Base-by-base conservation (phyloP, 768 basidiomycete species). In the Phlebiopsis flavidoalba region DNA sequence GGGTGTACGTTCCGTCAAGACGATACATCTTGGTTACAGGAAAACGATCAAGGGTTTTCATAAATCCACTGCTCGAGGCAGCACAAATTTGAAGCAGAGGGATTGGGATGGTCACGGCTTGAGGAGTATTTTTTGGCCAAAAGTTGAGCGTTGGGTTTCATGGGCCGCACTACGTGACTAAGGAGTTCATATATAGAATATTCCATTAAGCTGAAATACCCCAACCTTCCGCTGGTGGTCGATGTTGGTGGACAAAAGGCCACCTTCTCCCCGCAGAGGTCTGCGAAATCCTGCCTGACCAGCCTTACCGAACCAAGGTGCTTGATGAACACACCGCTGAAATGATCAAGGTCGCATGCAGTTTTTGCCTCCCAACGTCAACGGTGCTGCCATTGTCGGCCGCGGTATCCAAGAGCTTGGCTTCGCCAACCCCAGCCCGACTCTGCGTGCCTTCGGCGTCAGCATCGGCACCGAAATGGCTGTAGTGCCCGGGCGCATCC, bases 21-120 rank as follows among this genome's bases (percentile, higher is more conserved):
- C 89, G 0, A 79, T 71, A 1, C 90, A 93, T 72, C 77, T 93
- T 14, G 83, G 84, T n/a, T 87, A 91, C 66, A 83, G 76, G 68
- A 93, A 91, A 73, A 84, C 86, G 0, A 79, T 93, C 60, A 88
- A 87, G 70, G 71, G 71, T 2, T 89, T 14, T 75, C 77, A 12
- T n/a, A 74, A 76, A 22, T 51, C 72, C 19, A 79, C 37, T 10
- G 76, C 83, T 15, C 73, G 51, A n/a, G n/a, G 40, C 68, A 77
- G 33, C 72, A 79, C 61, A 69, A 58, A 12, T 83, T 83, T 62
- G 66, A 70, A 8, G 73, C 77, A 5, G 71, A 1, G 80, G 79
- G 31, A 68, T 72, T 53, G 72, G 69, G 1, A 69, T 59, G 19
- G 75, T 83, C 31, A 75, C 73, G 0, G 83, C n/a, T 84, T 1